Conservation (phyloP, 176 grass and related monocot species). For the Zoysia japonica region DNA sequence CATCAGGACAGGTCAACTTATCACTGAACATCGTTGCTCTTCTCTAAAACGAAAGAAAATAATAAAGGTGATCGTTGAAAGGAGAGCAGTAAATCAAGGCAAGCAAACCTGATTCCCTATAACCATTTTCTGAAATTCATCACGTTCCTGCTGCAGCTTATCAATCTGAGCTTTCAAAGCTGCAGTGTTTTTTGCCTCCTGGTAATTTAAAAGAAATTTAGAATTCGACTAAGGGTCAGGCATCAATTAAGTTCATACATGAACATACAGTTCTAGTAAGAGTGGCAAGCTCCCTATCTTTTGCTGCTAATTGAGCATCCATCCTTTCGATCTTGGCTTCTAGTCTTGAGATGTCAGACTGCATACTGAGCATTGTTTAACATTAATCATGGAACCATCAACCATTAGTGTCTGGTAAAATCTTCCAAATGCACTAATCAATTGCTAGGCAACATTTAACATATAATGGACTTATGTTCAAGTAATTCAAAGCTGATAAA, state of each 20-base stretch:
- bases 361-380: slow-evolving; percentile 56
- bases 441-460: slow-evolving; percentile 7
- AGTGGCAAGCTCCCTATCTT: slow-evolving; percentile 95
- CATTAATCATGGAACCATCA: slow-evolving; percentile 12
- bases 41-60: neutral
- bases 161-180: slow-evolving; percentile 91
- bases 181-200: slow-evolving; percentile 92
- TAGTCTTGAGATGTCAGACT: slow-evolving; percentile 86
- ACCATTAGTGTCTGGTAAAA: slow-evolving; percentile 22
- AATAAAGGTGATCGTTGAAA: slow-evolving; percentile 16
- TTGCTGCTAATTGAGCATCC: slow-evolving; percentile 87
- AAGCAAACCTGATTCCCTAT: slow-evolving; percentile 93
- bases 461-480: slow-evolving; percentile 5
- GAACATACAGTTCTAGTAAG: slow-evolving; percentile 71
- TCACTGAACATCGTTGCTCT: slow-evolving; percentile 3
- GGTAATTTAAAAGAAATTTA: slow-evolving; percentile 39
- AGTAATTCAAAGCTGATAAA: neutral
- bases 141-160: slow-evolving; percentile 91
- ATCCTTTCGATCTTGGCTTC: slow-evolving; percentile 98
- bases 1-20: slow-evolving; percentile 19
- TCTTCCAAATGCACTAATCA: slow-evolving; percentile 21
- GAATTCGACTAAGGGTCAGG: slow-evolving; percentile 19
- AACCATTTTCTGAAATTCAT: slow-evolving; percentile 99
- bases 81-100: neutral
- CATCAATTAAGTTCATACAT: slow-evolving; percentile 33